Percentiles rank a stretch among this genome's conserved stretches.
Conservation (phyloP, 2,329 filamentous ascomycete species). For the Botryosphaeria agaves region DNA sequence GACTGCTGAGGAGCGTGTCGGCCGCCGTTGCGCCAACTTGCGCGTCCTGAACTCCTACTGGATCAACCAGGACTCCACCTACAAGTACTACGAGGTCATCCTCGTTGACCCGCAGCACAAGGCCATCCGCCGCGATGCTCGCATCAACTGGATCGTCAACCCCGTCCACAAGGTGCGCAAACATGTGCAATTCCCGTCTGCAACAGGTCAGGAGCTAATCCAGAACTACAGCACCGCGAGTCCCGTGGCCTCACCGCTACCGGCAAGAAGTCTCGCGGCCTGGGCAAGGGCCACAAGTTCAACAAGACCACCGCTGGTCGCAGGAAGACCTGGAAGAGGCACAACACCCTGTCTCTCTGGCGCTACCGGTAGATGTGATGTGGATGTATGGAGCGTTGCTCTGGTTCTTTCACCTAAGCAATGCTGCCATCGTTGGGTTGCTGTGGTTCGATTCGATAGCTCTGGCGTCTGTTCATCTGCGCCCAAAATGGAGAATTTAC, state of each 20-base stretch:
- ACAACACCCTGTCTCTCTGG: constrained; percentile 99
- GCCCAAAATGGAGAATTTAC: no score
- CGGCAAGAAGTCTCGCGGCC: constrained; percentile 98
- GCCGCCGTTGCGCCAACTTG: constrained; percentile 96
- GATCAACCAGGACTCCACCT: constrained; percentile 99
- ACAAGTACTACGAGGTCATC: constrained; percentile 99
- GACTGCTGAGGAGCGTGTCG: constrained; percentile 99
- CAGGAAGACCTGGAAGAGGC: constrained; percentile 99
- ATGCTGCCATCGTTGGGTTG: no score
- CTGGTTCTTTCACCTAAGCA: no score
- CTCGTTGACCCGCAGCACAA: constrained; percentile 99
- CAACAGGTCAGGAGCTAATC: not conserved
- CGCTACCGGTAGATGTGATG: constrained; percentile 61
- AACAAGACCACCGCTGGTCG: constrained; percentile 95
- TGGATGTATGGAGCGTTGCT: no score
- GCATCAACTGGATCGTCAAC: constrained; percentile 99
- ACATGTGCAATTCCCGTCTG: not conserved
- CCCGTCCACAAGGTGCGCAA: constrained; percentile 81
- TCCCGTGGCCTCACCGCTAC: constrained; percentile 90
- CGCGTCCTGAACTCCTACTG: constrained; percentile 99
- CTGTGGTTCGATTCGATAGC: no score
- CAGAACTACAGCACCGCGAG: constrained; percentile 62
- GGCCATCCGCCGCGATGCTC: constrained; percentile 95
- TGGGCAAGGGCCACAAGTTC: constrained; percentile 98
- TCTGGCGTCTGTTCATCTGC: no score